A percentile compares a stretch with the other conserved stretches of the same genome.
Evolutionary conservation across 2,329 filamentous ascomycete genomes (phyloP).

Genomic region (Alternaria ethzedia): DNA sequence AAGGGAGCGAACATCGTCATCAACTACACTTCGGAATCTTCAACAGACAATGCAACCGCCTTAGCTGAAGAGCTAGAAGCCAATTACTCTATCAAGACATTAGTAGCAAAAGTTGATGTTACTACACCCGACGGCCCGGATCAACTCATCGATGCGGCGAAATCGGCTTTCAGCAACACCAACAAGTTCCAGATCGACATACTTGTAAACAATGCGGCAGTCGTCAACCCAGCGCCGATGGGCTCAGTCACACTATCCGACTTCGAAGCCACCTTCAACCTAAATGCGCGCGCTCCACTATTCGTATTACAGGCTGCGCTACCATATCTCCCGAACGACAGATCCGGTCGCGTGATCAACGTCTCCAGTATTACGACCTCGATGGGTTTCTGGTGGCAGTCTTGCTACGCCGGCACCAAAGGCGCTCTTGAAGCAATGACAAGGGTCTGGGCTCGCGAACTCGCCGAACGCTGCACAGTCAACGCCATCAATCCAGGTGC

Average conservation of each 20-base stretch:
- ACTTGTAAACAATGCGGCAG: not conserved
- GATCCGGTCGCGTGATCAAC: conserved; percentile 66
- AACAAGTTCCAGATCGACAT: not conserved
- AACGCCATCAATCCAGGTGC: conserved; percentile 69
- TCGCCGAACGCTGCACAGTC: conserved; percentile 64
- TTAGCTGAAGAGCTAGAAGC: not conserved
- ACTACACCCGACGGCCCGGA: not conserved
- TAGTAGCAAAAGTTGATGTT: not conserved
- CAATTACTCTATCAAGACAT: not conserved
- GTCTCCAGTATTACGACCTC: conserved; percentile 62
- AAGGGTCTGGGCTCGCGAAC: conserved; percentile 65
- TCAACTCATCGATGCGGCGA: not conserved
- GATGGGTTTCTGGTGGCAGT: conserved; percentile 61
- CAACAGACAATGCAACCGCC: conserved; percentile 51
- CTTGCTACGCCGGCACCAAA: conserved; percentile 67
- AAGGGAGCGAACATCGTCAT: conserved; percentile 73
- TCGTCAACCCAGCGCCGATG: not conserved
- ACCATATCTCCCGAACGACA: conserved; percentile 70
- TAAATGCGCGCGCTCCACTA: conserved; percentile 56
- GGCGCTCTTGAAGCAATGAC: conserved; percentile 70
- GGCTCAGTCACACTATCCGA: not conserved
- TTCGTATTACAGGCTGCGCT: conserved; percentile 74
- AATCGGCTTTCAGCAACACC: not conserved
- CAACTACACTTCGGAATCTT: conserved; percentile 70
- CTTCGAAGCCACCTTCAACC: conserved; percentile 66